Evolutionary conservation across 83 land plant species (phyloP).

Genomic region (Larix sibirica): DNA sequence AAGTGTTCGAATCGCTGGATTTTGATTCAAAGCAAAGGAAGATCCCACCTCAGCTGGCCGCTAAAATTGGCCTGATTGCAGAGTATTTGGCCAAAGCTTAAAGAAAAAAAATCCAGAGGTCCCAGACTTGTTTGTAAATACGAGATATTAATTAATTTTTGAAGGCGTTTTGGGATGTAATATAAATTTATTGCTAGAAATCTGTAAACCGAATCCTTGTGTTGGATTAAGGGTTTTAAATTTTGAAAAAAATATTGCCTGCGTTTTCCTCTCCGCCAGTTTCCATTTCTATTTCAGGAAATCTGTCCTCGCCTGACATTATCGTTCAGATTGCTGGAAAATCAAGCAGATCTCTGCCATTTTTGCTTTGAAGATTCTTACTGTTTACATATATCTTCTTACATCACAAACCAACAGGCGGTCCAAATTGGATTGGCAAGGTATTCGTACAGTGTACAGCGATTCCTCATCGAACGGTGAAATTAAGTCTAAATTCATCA

Average conservation of each 20-base stretch:
- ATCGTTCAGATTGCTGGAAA: too few relatives aligned
- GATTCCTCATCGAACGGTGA: too few relatives aligned
- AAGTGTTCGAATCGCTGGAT: constrained; percentile 23
- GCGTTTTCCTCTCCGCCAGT: neutral
- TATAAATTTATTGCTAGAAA: neutral
- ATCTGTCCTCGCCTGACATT: neutral
- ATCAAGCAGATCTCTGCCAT: too few relatives aligned
- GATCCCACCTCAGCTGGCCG: too few relatives aligned
- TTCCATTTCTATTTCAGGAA: neutral
- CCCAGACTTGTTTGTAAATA: constrained; percentile 12
- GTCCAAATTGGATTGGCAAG: too few relatives aligned
- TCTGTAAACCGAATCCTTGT: constrained; percentile 3
- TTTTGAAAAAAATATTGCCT: neutral
- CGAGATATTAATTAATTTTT: neutral
- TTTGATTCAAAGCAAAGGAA: neutral
- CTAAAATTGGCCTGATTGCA: constrained; percentile 11
- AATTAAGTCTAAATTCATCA: too few relatives aligned
- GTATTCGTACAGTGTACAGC: too few relatives aligned
- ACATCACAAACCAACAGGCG: too few relatives aligned
- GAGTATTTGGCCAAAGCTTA: constrained; percentile 14
- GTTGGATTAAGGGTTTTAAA: constrained; percentile 12
- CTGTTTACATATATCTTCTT: too few relatives aligned
- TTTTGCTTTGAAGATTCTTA: too few relatives aligned
- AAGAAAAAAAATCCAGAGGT: neutral
- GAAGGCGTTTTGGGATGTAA: neutral